phyloP scores from a whole-genome alignment of 31 red algal species.

The Endocladia muricata region DNA sequence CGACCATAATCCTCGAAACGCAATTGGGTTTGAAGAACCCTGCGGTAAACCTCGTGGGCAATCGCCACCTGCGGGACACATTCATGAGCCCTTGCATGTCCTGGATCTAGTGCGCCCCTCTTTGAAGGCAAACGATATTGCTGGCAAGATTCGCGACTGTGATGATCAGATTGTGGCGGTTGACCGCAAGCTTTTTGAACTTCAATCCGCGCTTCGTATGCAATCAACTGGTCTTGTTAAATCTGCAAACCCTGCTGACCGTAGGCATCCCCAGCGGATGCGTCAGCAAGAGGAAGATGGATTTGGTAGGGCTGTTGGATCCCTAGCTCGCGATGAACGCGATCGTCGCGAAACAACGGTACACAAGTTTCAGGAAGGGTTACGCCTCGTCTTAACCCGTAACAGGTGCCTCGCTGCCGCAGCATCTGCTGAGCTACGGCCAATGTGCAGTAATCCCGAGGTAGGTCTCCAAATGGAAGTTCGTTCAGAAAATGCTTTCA shows the following conservation, averaged over 20 bases:
- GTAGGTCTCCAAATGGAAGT: background rate
- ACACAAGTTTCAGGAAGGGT: background rate
- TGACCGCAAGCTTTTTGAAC: background rate
- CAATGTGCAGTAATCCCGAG: conserved; percentile 10
- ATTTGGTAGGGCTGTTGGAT: background rate
- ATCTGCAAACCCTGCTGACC: background rate
- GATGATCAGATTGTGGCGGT: background rate
- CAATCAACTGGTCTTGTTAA: background rate
- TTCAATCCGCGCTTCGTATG: background rate
- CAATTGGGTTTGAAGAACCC: too few species aligned
- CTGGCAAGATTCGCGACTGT: background rate
- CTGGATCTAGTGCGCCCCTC: too few species aligned
- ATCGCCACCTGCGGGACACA: too few species aligned
- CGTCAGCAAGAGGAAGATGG: background rate
- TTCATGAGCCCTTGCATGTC: too few species aligned
- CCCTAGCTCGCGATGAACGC: background rate
- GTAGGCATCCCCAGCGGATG: background rate
- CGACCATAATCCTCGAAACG: too few species aligned
- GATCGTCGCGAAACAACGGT: background rate
- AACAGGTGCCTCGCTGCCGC: conserved; percentile 5
- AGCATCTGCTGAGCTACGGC: conserved; percentile 5
- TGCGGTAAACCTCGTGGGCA: too few species aligned
- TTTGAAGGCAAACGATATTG: background rate
- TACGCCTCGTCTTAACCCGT: background rate
- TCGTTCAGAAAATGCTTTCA: conserved; percentile 13